Percentiles rank a stretch among this genome's conserved stretches.
These are phyloP conservation scores for Zhuliangozyma blackwelliae DNA, from an alignment of 1,139 yeast genomes.

Conservation along the genomic window DNA sequence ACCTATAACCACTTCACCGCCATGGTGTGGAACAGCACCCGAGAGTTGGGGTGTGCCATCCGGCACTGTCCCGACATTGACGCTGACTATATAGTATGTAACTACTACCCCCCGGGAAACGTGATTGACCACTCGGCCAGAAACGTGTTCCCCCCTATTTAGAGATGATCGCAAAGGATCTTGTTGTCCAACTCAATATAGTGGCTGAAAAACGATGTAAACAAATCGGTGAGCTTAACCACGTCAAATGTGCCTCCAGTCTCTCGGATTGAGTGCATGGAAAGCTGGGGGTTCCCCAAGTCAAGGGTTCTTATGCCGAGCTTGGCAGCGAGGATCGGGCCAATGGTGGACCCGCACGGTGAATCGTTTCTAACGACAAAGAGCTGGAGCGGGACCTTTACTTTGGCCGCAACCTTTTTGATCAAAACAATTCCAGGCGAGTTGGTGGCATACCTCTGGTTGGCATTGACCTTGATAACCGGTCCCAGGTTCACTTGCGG, in stretches of 20 bases:
- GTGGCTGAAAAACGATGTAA: constrained; percentile 54
- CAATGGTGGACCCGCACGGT: constrained; percentile 95
- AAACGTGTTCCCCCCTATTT: constrained; percentile 24
- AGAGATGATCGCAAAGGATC: constrained; percentile 23
- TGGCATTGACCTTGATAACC: constrained; percentile 88
- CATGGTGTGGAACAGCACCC: constrained; percentile 35
- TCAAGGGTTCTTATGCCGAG: constrained; percentile 88
- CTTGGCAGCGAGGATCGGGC: constrained; percentile 86
- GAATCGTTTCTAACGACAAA: constrained; percentile 91
- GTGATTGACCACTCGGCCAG: constrained; percentile 29
- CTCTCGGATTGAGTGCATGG: constrained; percentile 95
- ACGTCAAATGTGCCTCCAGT: constrained; percentile 84
- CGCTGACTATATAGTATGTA: constrained; percentile 57
- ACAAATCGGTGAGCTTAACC: constrained; percentile 55
- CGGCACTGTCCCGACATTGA: constrained; percentile 39
- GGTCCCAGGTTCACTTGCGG: constrained; percentile 88
- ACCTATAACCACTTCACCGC: constrained; percentile 40
- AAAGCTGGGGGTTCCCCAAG: constrained; percentile 88
- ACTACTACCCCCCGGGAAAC: constrained; percentile 62
- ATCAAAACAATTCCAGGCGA: constrained; percentile 81
- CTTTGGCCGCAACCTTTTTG: constrained; percentile 64
- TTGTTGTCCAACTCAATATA: constrained; percentile 25
- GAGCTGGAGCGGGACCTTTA: constrained; percentile 67
- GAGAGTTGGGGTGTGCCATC: constrained; percentile 35
- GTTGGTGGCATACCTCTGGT: constrained; percentile 92